phyloP scores from a whole-genome alignment of 1,139 yeast species.

The Lodderomyces metapsilosis region DNA sequence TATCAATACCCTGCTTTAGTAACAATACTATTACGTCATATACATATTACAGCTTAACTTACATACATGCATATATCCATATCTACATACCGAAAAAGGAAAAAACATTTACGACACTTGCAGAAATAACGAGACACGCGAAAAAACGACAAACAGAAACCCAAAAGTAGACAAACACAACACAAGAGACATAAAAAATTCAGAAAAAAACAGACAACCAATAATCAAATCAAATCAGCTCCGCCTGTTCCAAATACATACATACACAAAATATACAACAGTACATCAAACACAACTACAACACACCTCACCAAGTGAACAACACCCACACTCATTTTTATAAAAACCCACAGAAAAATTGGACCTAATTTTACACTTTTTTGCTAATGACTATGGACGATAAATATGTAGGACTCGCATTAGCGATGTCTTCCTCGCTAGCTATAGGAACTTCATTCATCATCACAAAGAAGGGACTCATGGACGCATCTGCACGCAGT shows the following conservation, averaged over 20 bases:
- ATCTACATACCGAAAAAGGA: not conserved
- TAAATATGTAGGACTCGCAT: constrained; percentile 83
- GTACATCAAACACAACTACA: no score
- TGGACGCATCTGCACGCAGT: constrained; percentile 63
- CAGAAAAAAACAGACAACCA: not conserved
- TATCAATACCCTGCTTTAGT: no score
- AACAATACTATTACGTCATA: no score
- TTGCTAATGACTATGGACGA: constrained; percentile 50
- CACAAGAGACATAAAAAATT: not conserved
- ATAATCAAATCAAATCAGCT: no score
- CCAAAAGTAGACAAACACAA: not conserved
- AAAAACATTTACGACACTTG: not conserved
- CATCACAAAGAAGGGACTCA: constrained; percentile 83
- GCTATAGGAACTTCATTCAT: constrained; percentile 92
- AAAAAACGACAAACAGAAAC: no score
- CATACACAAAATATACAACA: no score
- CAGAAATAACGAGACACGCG: not conserved
- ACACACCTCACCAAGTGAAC: no score
- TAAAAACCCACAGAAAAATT: not conserved
- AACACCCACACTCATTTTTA: not conserved
- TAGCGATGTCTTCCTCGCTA: constrained; percentile 83
- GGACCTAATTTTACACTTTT: not conserved
- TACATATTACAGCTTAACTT: no score
- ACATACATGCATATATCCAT: no score
- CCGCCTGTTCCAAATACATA: no score